A percentile compares a stretch with the other conserved stretches of the same genome.
Conservation (phyloP, 306 rosid species). For the Cercis canadensis region DNA sequence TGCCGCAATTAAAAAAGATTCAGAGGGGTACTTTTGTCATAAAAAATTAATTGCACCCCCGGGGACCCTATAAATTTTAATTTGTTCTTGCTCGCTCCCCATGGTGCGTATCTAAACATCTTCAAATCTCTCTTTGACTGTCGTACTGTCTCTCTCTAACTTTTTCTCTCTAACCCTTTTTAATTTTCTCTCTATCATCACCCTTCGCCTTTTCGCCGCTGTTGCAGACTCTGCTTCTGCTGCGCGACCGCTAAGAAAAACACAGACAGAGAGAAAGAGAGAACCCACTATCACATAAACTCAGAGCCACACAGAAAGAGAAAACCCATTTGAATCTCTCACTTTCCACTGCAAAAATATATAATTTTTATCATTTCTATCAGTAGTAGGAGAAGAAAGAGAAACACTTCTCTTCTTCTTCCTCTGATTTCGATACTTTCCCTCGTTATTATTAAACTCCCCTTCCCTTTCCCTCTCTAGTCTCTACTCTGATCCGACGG, state of each 20-base stretch:
- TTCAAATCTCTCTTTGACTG: conserved; percentile 87
- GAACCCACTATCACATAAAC: neutral
- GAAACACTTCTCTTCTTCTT: conserved; percentile 37
- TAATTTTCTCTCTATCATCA: conserved; percentile 46
- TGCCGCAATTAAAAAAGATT: conserved; percentile 37
- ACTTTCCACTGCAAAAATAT: neutral
- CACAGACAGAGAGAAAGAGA: neutral
- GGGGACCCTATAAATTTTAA: no score
- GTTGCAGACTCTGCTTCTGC: conserved; percentile 56
- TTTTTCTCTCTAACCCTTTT: conserved; percentile 30
- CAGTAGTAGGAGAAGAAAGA: conserved; percentile 2
- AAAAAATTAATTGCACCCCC: neutral
- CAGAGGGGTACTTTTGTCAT: conserved; percentile 42
- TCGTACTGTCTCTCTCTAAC: conserved; percentile 58
- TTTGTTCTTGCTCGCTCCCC: neutral
- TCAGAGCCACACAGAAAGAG: no score
- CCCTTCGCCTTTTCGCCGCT: conserved; percentile 72
- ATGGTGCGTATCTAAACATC: conserved; percentile 52
- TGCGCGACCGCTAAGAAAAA: neutral
- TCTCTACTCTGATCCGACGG: conserved; percentile 73
- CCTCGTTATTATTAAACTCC: conserved; percentile 33
- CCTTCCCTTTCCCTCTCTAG: conserved; percentile 14
- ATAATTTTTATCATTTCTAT: conserved; percentile 24
- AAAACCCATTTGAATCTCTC: neutral
- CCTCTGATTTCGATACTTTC: conserved; percentile 47